Evolutionary conservation across 768 basidiomycete species (phyloP), one percentile per base, ranked within the genome.

Genomic region (Tulasnella calospora): DNA sequence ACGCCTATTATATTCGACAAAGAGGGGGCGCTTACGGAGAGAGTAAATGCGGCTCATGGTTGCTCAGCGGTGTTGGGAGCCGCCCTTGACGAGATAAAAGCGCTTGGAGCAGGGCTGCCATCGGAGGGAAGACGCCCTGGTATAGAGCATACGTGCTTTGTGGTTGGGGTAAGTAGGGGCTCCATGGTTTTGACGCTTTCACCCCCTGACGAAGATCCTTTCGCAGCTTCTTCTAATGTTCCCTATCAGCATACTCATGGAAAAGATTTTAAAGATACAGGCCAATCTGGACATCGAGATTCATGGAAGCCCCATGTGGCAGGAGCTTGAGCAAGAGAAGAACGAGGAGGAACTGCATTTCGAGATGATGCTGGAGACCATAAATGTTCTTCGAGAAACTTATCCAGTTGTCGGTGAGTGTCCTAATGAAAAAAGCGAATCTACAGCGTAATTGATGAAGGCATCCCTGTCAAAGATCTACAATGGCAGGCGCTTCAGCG

Each of bases 361-460:
- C 30, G 71, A 72, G 23, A 3, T 27, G 21, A 72, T 72, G 36
- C 38, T 72, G 21, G 71, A 46, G 2, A 46, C 38, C 21, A 72
- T 72, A 23, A 46, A 40, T 23, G 38, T 23, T 27, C 38, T 72
- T 27, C 71, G 38, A 46, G 71, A 72, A 46, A 72, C 71, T 1
- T 72, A 40, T 72, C 71, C 71, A 27, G 27, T 72, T 72, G 38
- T 72, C 5, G 71, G 71, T 72, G 27, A 40, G 71, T 40, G 21
- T 15, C 21, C 23, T 7, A 23, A 44, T n/a, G 4, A 6, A 51
- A 2, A 51, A 51, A 7, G 51, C 21, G 8, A 7, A n/a, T 51
- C 5, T 12, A 1, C 15, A 5, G 10, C 35, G 61, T 67, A 30
- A 17, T 6, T 67, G 33, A 67, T 33, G 27, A 13, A 7, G 10